Percentiles rank a stretch among this genome's conserved stretches.
Conservation (phyloP, 164 flowering plant genomes). For the Cinnamomum micranthum region DNA sequence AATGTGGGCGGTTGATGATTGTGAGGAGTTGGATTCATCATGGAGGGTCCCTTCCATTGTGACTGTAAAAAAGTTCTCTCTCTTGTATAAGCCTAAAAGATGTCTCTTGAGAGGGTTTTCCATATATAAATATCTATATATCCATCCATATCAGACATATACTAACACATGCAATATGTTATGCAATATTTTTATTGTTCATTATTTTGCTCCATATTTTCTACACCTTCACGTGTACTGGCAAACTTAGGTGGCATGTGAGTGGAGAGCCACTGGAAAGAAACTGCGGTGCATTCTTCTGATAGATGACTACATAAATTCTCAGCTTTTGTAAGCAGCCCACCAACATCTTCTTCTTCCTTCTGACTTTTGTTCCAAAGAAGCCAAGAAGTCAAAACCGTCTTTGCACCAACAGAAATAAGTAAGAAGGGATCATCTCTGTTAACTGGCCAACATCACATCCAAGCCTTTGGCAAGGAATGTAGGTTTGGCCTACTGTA, state of each 20-base stretch:
- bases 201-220: slow-evolving; percentile 13
- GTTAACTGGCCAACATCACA: slow-evolving; percentile 20
- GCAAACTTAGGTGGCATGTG: slow-evolving; percentile 78
- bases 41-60: no score
- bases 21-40: no score
- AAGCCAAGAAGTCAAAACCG: slow-evolving; percentile 86
- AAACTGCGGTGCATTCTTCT: slow-evolving; percentile 34
- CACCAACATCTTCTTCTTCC: slow-evolving; percentile 17
- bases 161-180: no score
- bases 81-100: no score
- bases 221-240: slow-evolving; percentile 23
- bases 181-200: background rate
- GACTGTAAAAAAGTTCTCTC: no score
- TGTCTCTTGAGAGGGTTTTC: no score
- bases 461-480: slow-evolving; percentile 15
- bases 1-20: no score
- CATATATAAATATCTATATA: no score
- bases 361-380: slow-evolving; percentile 31
- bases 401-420: slow-evolving; percentile 96
- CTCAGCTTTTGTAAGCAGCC: slow-evolving; percentile 13
- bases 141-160: no score
- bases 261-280: slow-evolving; percentile 94
- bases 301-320: slow-evolving; percentile 16
- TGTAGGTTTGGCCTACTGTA: slow-evolving; percentile 13
- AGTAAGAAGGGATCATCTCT: slow-evolving; percentile 46